Evolutionary conservation across 2,329 filamentous ascomycete species (phyloP).

Genomic region (Xylariales sp.): DNA sequence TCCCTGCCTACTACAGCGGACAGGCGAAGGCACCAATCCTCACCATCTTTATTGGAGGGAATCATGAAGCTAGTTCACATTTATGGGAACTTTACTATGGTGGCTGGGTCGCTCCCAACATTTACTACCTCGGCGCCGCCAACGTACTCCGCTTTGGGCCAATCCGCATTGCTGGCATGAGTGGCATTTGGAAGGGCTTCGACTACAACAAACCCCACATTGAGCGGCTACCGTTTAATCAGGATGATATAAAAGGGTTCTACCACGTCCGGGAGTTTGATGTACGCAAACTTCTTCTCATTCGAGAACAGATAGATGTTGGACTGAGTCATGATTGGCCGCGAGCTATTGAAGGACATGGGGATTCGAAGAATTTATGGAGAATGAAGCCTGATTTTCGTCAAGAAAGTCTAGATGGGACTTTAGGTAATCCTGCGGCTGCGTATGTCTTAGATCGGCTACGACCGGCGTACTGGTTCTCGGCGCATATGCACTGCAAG

Average conservation of each 20-base stretch:
- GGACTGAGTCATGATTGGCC: constrained; percentile 97
- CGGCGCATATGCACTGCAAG: constrained; percentile 87
- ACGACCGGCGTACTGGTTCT: constrained; percentile 84
- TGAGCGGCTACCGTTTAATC: constrained; percentile 80
- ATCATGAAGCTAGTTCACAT: constrained; percentile 90
- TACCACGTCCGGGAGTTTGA: constrained; percentile 91
- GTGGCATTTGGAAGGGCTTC: constrained; percentile 90
- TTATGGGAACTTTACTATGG: constrained; percentile 92
- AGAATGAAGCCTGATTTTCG: constrained; percentile 69
- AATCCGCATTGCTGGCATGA: constrained; percentile 81
- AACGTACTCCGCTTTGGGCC: constrained; percentile 82
- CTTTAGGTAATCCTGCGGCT: constrained; percentile 75
- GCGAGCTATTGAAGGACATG: constrained; percentile 71
- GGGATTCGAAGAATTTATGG: constrained; percentile 66
- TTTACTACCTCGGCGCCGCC: constrained; percentile 93
- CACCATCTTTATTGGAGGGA: constrained; percentile 89
- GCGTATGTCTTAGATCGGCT: constrained; percentile 75
- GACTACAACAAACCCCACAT: constrained; percentile 81
- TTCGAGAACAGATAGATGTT: constrained; percentile 85
- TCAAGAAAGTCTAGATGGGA: constrained; percentile 69
- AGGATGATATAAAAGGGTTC: constrained; percentile 71
- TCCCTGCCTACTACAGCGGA: constrained; percentile 90
- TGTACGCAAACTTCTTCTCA: constrained; percentile 78
- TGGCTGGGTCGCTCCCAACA: constrained; percentile 94
- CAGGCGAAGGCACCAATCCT: constrained; percentile 72